These are phyloP conservation scores for Chytridium lagenaria DNA, from an alignment of 371 early-diverging fungal genomes.

Conservation along the genomic window DNA sequence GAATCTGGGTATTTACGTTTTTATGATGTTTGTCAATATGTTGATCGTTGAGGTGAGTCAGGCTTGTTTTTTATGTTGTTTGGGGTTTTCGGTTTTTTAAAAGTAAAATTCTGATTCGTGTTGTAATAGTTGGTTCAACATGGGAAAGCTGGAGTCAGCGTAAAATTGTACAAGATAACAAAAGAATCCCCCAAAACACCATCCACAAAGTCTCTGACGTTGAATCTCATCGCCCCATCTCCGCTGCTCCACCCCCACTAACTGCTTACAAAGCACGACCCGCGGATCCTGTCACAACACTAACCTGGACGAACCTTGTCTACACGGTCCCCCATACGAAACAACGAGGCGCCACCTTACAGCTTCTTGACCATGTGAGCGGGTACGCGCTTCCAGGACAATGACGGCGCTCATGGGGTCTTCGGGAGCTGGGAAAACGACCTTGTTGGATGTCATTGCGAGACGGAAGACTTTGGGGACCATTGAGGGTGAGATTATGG, in stretches of 20 bases:
- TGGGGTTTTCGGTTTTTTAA: not conserved
- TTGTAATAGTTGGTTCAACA: conserved; percentile 25
- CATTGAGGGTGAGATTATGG: conserved; percentile 65
- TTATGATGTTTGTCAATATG: conserved; percentile 14
- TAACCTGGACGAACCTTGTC: conserved; percentile 25
- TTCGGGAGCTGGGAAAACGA: conserved; percentile 52
- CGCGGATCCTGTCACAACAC: not conserved
- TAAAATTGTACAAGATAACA: conserved; percentile 27
- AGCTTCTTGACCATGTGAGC: conserved; percentile 31
- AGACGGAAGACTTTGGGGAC: conserved; percentile 79
- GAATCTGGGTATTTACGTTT: conserved; percentile 8
- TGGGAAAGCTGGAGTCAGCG: conserved; percentile 27
- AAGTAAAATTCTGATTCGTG: too few species aligned
- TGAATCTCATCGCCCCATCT: not conserved
- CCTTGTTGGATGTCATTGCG: conserved; percentile 70
- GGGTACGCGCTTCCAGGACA: conserved; percentile 39
- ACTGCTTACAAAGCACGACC: not conserved
- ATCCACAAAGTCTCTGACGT: not conserved
- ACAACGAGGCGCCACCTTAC: conserved; percentile 8
- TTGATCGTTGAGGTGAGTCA: conserved; percentile 24
- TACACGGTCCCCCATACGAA: conserved; percentile 34
- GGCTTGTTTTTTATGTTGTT: not conserved
- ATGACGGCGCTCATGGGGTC: conserved; percentile 47
- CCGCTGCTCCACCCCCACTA: too few species aligned
- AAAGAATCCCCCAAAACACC: not conserved